phyloP scores from a whole-genome alignment of 371 early-diverging fungal genomes.

The Apophysomyces trapeziformis region DNA sequence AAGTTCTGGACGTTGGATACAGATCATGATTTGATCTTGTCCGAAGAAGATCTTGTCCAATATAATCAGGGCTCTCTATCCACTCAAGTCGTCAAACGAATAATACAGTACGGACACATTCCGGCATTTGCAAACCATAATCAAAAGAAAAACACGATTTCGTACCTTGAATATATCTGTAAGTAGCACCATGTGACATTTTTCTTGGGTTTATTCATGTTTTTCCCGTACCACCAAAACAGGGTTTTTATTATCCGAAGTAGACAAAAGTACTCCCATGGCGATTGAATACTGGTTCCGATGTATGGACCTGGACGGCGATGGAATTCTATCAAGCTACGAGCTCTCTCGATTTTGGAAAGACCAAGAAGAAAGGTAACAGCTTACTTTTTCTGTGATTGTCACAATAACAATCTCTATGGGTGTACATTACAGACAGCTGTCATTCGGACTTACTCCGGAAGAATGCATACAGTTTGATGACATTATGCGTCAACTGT shows the following conservation, averaged over 20 bases:
- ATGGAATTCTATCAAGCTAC: conserved; percentile 78
- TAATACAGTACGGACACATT: conserved; percentile 50
- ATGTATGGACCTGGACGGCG: conserved; percentile 86
- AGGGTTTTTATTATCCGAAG: conserved; percentile 84
- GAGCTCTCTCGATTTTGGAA: conserved; percentile 83
- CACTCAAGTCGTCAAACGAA: conserved; percentile 55
- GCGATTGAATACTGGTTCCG: conserved; percentile 89
- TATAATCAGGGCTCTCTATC: conserved; percentile 68
- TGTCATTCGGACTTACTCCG: conserved; percentile 16
- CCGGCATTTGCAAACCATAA: conserved; percentile 25
- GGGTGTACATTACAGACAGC: conserved; percentile 16
- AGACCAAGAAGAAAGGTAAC: conserved; percentile 65
- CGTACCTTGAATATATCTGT: conserved; percentile 62
- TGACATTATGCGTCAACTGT: conserved; percentile 44
- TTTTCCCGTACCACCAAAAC: conserved; percentile 7
- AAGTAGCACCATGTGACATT: conserved; percentile 8
- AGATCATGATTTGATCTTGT: conserved; percentile 71
- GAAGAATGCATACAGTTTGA: conserved; percentile 36
- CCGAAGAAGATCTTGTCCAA: conserved; percentile 60
- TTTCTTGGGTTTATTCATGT: too few relatives aligned
- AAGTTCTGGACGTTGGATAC: conserved; percentile 89
- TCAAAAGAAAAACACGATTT: conserved; percentile 16
- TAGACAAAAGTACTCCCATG: conserved; percentile 75
- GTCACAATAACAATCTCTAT: background rate
- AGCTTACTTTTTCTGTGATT: conserved; percentile 7